phyloP scores from a whole-genome alignment of 2,329 filamentous ascomycete genomes.

The Pyrenochaeta sp. region DNA sequence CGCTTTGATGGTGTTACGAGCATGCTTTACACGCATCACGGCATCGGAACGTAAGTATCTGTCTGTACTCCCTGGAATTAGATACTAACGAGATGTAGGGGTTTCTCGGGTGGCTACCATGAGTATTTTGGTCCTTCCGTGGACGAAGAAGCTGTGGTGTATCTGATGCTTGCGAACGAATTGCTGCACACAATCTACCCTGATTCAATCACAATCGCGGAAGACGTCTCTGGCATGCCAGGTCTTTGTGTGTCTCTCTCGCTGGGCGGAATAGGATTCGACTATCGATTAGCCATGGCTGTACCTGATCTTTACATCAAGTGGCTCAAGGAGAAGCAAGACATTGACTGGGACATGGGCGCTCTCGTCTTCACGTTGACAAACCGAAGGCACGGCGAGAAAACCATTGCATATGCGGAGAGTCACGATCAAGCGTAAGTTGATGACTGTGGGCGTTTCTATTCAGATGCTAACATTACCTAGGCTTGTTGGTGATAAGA shows the following conservation, averaged over 20 bases:
- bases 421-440: slow-evolving; percentile 97
- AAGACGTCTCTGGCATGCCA: slow-evolving; percentile 98
- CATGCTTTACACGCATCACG: slow-evolving; percentile 96
- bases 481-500: slow-evolving; percentile 95
- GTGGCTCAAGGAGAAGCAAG: slow-evolving; percentile 90
- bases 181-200: slow-evolving; percentile 93
- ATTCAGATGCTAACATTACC: slow-evolving; percentile 21
- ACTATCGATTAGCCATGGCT: slow-evolving; percentile 97
- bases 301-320: slow-evolving; percentile 99
- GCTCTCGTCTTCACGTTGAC: slow-evolving; percentile 86
- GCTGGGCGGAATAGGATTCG: slow-evolving; percentile 92
- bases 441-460: background rate
- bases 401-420: slow-evolving; percentile 97
- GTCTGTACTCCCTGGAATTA: background rate
- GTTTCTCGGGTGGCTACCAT: slow-evolving; percentile 97
- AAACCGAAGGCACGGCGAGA: slow-evolving; percentile 93
- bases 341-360: slow-evolving; percentile 90
- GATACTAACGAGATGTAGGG: slow-evolving; percentile 61
- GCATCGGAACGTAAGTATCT: slow-evolving; percentile 85
- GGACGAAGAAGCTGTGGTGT: slow-evolving; percentile 92
- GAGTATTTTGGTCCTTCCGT: slow-evolving; percentile 93
- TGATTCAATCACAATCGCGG: slow-evolving; percentile 87
- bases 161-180: slow-evolving; percentile 96
- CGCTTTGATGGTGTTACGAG: slow-evolving; percentile 97
- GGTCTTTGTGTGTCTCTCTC: slow-evolving; percentile 88